phyloP scores from a whole-genome alignment of 2,329 filamentous ascomycete genomes.

The Diplodia sapinea region DNA sequence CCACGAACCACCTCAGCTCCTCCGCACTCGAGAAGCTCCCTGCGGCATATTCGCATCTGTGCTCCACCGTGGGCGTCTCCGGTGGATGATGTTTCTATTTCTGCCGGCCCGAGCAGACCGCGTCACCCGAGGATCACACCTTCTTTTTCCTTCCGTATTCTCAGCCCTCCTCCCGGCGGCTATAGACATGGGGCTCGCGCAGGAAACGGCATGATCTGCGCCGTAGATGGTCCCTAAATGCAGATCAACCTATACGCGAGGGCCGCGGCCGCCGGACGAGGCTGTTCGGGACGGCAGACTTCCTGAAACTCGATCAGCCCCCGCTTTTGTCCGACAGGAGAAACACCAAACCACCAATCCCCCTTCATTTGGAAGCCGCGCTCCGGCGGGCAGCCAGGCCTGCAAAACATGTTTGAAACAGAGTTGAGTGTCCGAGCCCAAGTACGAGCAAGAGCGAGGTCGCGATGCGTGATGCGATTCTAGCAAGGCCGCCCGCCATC shows the following conservation, averaged over 20 bases:
- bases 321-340: slow-evolving; percentile 26
- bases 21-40: neutral
- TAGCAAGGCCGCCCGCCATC: slow-evolving; percentile 16
- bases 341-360: slow-evolving; percentile 29
- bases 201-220: slow-evolving; percentile 16
- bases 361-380: neutral
- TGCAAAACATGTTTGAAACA: slow-evolving; percentile 17
- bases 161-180: neutral
- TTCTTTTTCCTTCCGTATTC: slow-evolving; percentile 25
- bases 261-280: neutral
- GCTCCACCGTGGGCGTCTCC: neutral
- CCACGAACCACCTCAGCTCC: neutral
- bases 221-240: neutral
- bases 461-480: neutral
- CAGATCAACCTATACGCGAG: slow-evolving; percentile 2
- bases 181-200: slow-evolving; percentile 12
- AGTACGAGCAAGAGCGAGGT: neutral
- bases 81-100: neutral
- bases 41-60: neutral
- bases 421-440: neutral
- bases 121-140: slow-evolving; percentile 22
- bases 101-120: neutral
- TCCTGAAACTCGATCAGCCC: slow-evolving; percentile 7
- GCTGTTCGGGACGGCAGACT: neutral
- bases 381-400: slow-evolving; percentile 13